Evolutionary conservation across 1,284 basidiomycete genomes (phyloP).

Genomic region (Rhodotorula sp.): DNA sequence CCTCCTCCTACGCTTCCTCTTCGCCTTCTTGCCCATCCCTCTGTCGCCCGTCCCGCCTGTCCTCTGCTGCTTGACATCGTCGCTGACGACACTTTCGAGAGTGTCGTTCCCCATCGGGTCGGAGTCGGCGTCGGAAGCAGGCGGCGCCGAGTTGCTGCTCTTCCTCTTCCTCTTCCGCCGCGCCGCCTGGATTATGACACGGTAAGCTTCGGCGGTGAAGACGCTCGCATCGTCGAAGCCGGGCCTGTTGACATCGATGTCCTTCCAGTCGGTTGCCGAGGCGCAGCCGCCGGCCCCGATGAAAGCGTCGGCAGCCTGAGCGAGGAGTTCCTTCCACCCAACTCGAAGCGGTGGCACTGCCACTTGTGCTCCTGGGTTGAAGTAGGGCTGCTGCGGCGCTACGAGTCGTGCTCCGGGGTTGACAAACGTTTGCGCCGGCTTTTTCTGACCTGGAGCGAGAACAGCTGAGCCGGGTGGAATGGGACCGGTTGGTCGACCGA

Average conservation of each 20-base stretch:
- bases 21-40: background rate
- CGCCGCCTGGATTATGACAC: background rate
- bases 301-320: background rate
- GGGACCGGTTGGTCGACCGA: conserved; percentile 6
- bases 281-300: background rate
- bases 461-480: conserved; percentile 15
- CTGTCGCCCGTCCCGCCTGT: too few species aligned
- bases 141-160: background rate
- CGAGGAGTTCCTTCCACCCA: conserved; percentile 6
- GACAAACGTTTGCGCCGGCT: background rate
- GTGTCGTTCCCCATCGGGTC: background rate
- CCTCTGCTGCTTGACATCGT: background rate
- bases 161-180: background rate
- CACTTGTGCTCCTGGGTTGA: background rate
- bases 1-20: conserved; percentile 8
- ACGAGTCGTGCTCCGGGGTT: background rate
- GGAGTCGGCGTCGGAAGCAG: background rate
- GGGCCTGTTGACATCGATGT: background rate
- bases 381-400: too few species aligned
- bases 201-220: conserved; percentile 6
- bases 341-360: background rate
- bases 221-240: background rate
- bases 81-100: background rate
- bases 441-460: conserved; percentile 24
- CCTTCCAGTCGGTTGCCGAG: background rate